Percentiles rank a stretch among this genome's conserved stretches.
These are phyloP conservation scores for Thermothielavioides terrestris DNA, from an alignment of 495 filamentous ascomycete species.

Conservation along the genomic window DNA sequence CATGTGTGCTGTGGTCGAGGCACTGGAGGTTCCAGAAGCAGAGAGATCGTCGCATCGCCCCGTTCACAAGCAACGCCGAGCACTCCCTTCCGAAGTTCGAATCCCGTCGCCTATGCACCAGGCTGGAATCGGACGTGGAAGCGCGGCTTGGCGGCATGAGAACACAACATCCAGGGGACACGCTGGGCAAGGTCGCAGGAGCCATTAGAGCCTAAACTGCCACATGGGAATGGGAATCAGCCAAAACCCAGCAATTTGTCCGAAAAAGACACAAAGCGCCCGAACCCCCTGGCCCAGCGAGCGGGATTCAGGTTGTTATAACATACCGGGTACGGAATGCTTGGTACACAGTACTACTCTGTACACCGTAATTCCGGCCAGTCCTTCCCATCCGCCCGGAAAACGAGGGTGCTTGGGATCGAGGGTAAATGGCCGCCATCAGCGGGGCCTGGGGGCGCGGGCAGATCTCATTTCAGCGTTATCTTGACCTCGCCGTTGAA, in stretches of 20 bases:
- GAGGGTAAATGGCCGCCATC: slow-evolving; percentile 22
- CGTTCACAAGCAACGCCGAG: background rate
- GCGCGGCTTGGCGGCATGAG: slow-evolving; percentile 16
- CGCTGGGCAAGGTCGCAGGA: slow-evolving; percentile 10
- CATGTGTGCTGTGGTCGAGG: background rate
- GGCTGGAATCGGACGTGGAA: slow-evolving; percentile 15
- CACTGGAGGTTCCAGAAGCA: background rate
- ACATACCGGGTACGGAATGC: too few relatives aligned
- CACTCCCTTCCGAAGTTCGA: slow-evolving; percentile 6
- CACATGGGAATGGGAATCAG: slow-evolving; percentile 29
- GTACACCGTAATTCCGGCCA: background rate
- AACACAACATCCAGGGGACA: slow-evolving; percentile 3
- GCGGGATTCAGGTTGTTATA: too few relatives aligned
- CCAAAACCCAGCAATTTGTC: slow-evolving; percentile 29
- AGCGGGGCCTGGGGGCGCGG: slow-evolving; percentile 10
- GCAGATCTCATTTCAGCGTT: too few relatives aligned
- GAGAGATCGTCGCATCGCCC: slow-evolving; percentile 6
- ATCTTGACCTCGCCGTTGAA: background rate
- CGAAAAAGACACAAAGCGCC: too few relatives aligned
- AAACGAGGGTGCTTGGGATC: slow-evolving; percentile 7
- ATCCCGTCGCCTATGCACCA: slow-evolving; percentile 21
- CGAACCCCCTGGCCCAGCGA: background rate
- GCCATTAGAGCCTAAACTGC: slow-evolving; percentile 26
- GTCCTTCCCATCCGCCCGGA: slow-evolving; percentile 19
- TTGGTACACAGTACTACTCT: too few relatives aligned